Evolutionary conservation across 208 protist species (phyloP), one percentile per base, ranked within the genome.

Genomic region (Ichthyophonus hoferi): DNA sequence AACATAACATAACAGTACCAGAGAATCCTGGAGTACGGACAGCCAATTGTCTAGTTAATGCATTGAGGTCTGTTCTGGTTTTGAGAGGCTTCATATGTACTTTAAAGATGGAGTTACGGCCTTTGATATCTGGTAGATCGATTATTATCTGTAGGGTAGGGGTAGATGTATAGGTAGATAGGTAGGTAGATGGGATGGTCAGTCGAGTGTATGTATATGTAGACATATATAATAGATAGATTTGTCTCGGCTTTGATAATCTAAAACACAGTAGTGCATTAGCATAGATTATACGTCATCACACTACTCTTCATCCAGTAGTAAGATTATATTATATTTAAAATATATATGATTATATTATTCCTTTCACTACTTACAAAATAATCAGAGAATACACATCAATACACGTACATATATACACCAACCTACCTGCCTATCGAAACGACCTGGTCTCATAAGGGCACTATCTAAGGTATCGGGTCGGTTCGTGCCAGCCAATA

Each of bases 401-500:
- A 33, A 76, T 76, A 76, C 31, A 76, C 31, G 31, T 76, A 76
- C 0, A 76, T 76, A 76, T 0, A 76, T 0, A 76, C 31, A 76
- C 0, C 94, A 93, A 91, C 97, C 96, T 40, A 99, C 91, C n/a
- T 87, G 40, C 39, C 38, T 67, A 89, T 98, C 96, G 89, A 97
- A 97, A 79, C 98, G 95, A 67, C 98, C 98, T 1, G 98, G 98
- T 38, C 98, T 94, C 12, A 98, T 93, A 37, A 99, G 93, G 12
- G 98, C 98, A 79, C 95, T 93, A 92, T 99, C 98, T 0, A 99
- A 92, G 58, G 98, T 96, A 90, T 99, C 98, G 0, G 94, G 93
- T 42, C 97, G 94, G 93, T 99, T 99, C 1, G 98, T 99, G 37
- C 94, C 97, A 0, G 98, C 98, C 1, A 99, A 90, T 3, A 99